Base-by-base conservation (phyloP, 768 basidiomycete species). In the Lactarius sanguifluus region DNA sequence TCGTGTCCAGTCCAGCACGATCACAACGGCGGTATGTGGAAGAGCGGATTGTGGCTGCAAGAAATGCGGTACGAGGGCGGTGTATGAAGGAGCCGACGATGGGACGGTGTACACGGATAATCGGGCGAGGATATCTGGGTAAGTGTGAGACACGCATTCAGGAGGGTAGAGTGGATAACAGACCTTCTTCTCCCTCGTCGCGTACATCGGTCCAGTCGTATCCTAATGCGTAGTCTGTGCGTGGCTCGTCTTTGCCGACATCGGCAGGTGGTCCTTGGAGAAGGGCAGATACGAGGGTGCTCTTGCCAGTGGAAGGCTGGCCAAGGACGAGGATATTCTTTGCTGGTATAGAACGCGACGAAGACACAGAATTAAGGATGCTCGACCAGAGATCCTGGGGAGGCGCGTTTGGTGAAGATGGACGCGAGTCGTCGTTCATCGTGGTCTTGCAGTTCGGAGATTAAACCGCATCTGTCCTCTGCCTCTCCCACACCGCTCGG, bases 161-260 rank as follows among this genome's bases (percentile, higher is more conserved):
- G 18, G 30, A 62, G 59, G 18, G 61, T 2, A 30, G 30, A 30
- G 32, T 1, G 52, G 45, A 32, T 18, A 10, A 77, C 86, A 67
- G 66, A 89, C 96, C 96, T 86, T 97, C 95, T 73, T 97, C 96
- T 5, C 87, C 94, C 32, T 97, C 96, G 72, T 98, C 94, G 60
- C 88, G 81, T 32, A 97, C 85, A 73, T 97, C 92, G 4, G 92
- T 83, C 83, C 93, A 96, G 71, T 96, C 91, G 74, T 96, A 98
- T 45, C 95, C 94, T 70, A 98, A 75, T 0, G 94, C 92, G 77
- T 96, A 90, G 71, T 95, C 92, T 9, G 80, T 79, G 63, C 82
- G 81, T 56, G 84, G 81, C 66, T 86, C 85, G 69, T 86, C 85
- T 70, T 84, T 84, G 57, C 76, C 79, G 64, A 84, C 85, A 64